phyloP scores from a whole-genome alignment of 495 filamentous ascomycete species.

The Haplographium delicatum region DNA sequence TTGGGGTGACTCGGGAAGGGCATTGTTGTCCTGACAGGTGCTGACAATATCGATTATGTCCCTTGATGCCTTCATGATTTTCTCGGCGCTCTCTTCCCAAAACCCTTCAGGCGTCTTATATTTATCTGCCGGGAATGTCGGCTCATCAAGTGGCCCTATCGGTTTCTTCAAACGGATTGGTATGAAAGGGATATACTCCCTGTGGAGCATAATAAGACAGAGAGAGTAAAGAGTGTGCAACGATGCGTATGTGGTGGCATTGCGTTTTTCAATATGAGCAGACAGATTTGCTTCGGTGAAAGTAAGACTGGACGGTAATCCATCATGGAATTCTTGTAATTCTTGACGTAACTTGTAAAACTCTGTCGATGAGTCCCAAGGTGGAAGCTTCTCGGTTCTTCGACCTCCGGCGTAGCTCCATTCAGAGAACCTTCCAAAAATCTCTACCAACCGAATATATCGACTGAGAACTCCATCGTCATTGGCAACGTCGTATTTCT shows the following conservation, averaged over 20 bases:
- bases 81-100: slow-evolving; percentile 70
- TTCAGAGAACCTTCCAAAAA: slow-evolving; percentile 73
- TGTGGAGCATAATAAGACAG: slow-evolving; percentile 72
- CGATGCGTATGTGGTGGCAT: slow-evolving; percentile 67
- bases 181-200: slow-evolving; percentile 79
- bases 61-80: slow-evolving; percentile 66
- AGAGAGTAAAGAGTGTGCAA: slow-evolving; percentile 75
- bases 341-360: slow-evolving; percentile 56
- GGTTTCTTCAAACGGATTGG: slow-evolving; percentile 65
- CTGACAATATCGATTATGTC: slow-evolving; percentile 72
- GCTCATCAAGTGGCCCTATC: slow-evolving; percentile 67
- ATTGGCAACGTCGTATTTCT: slow-evolving; percentile 43
- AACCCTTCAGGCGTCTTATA: slow-evolving; percentile 50
- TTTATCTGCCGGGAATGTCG: slow-evolving; percentile 54
- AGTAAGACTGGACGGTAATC: slow-evolving; percentile 62
- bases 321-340: slow-evolving; percentile 60
- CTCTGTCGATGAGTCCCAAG: slow-evolving; percentile 58
- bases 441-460: slow-evolving; percentile 70
- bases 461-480: slow-evolving; percentile 69
- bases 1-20: slow-evolving; percentile 72
- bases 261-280: slow-evolving; percentile 71
- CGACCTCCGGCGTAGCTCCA: slow-evolving; percentile 72
- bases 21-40: slow-evolving; percentile 64
- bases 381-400: slow-evolving; percentile 45
- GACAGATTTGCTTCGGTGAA: slow-evolving; percentile 74